These are phyloP conservation scores for Lithospermum erythrorhizon DNA, from an alignment of 257 asterid species.

Conservation along the genomic window DNA sequence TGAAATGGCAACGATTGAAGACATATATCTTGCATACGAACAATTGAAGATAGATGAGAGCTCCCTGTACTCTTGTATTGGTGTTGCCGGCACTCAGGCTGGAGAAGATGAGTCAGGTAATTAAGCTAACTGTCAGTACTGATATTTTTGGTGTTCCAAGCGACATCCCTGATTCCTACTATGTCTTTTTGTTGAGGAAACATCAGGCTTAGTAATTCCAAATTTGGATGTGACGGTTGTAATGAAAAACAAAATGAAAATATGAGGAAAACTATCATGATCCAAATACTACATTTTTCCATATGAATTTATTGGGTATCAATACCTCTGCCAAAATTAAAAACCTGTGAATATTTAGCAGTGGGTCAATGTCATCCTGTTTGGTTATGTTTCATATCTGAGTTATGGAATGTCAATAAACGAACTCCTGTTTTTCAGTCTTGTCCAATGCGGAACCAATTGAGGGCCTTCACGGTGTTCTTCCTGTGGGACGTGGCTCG, in stretches of 20 bases:
- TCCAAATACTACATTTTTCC: neutral
- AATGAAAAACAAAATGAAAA: too few relatives aligned
- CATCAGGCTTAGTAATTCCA: neutral
- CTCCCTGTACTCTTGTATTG: conserved; percentile 85
- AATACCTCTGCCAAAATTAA: too few relatives aligned
- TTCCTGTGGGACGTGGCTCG: conserved; percentile 92
- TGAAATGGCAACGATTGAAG: conserved; percentile 75
- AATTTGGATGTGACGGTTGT: too few relatives aligned
- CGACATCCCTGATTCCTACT: neutral
- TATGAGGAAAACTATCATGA: too few relatives aligned
- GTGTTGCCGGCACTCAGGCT: conserved; percentile 81
- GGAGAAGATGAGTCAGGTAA: conserved; percentile 68
- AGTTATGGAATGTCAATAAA: neutral
- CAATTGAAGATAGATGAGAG: conserved; percentile 78
- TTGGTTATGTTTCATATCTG: neutral
- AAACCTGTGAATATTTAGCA: too few relatives aligned
- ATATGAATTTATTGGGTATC: neutral
- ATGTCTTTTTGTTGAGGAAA: neutral
- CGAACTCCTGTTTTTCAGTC: conserved; percentile 27
- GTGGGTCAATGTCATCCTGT: neutral
- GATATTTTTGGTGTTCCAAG: neutral
- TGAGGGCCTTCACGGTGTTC: conserved; percentile 48
- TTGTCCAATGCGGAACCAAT: conserved; percentile 34
- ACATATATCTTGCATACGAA: conserved; percentile 70
- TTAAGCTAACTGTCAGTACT: neutral